phyloP scores from a whole-genome alignment of 1,284 basidiomycete genomes.

The Ustilago nuda region DNA sequence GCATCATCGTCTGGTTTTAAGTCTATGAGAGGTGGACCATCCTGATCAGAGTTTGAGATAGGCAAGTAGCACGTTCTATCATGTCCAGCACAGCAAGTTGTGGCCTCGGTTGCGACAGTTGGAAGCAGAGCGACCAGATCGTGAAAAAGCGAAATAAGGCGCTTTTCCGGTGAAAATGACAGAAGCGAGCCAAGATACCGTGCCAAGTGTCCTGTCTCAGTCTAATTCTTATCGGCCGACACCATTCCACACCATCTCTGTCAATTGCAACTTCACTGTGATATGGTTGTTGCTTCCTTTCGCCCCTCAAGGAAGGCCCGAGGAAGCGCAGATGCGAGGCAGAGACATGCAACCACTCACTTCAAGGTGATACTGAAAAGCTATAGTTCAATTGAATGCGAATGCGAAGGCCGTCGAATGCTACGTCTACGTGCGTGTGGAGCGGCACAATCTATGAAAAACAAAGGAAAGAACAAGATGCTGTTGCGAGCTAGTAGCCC shows the following conservation, averaged over 20 bases:
- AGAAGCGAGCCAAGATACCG: neutral
- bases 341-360: neutral
- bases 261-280: no score
- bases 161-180: slow-evolving; percentile 2
- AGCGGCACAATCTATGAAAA: neutral
- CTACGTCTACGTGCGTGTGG: neutral
- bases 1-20: no score
- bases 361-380: neutral
- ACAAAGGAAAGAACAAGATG: neutral
- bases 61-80: neutral
- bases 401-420: slow-evolving; percentile 6
- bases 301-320: no score
- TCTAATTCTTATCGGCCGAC: neutral
- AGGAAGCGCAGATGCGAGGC: no score
- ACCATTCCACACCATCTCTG: neutral
- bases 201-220: neutral
- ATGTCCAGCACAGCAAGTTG: neutral
- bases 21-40: neutral
- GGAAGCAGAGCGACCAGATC: neutral
- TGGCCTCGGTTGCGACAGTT: neutral
- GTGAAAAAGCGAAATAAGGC: slow-evolving; percentile 1
- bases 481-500: slow-evolving; percentile 4
- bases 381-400: slow-evolving; percentile 9
- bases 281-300: no score
- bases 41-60: neutral